Percentiles rank a stretch among this genome's conserved stretches.
These are phyloP conservation scores for Ophiostoma ips DNA, from an alignment of 2,329 filamentous ascomycete genomes.

Conservation along the genomic window DNA sequence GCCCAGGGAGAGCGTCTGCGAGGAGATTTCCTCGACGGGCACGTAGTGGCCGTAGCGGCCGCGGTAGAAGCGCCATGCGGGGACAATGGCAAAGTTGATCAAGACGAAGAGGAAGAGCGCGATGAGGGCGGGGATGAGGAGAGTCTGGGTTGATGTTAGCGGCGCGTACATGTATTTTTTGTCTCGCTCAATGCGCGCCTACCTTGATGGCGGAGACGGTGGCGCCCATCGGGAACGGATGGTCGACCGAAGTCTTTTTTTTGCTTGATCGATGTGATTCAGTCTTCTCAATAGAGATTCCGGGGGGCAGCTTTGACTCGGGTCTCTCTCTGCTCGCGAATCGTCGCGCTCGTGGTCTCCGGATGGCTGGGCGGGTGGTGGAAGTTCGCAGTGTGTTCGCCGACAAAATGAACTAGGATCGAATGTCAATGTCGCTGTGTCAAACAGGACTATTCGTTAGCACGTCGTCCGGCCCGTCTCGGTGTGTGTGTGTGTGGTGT, in stretches of 20 bases:
- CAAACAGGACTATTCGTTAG: no score
- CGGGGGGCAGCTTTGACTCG: no score
- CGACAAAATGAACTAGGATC: no score
- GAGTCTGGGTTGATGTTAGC: constrained; percentile 38
- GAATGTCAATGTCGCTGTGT: no score
- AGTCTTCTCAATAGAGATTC: no score
- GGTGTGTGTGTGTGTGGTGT: no score
- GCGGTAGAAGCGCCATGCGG: constrained; percentile 55
- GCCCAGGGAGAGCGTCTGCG: constrained; percentile 40
- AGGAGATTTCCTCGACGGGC: constrained; percentile 49
- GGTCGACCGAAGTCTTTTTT: neutral
- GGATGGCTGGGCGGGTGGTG: no score
- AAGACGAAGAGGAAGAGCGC: constrained; percentile 55
- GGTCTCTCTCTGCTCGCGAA: no score
- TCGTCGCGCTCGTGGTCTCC: no score
- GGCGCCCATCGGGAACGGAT: neutral
- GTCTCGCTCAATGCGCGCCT: neutral
- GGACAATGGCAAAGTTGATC: constrained; percentile 50
- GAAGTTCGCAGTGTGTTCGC: no score
- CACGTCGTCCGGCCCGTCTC: no score
- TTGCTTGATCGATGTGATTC: neutral
- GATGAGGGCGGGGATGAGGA: constrained; percentile 56
- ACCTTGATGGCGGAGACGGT: constrained; percentile 25
- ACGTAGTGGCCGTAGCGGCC: constrained; percentile 62
- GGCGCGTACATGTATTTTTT: neutral